Conservation (phyloP, 306 rosid genomes). For the Quillaja saponaria region DNA sequence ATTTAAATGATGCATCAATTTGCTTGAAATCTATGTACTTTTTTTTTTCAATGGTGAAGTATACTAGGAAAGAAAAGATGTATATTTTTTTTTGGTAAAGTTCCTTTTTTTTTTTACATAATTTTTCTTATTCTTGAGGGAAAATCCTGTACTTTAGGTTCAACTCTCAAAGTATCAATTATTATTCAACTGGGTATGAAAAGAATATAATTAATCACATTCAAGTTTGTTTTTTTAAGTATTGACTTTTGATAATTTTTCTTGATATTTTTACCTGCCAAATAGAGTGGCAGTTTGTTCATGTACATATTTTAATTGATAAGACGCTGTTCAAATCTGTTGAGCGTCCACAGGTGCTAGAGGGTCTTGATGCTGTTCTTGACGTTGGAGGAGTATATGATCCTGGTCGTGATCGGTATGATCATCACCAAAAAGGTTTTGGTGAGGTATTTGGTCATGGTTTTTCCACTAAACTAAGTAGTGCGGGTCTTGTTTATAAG, state of each 20-base stretch:
- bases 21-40: too few relatives aligned
- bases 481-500: slow-evolving; percentile 96
- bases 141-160: background rate
- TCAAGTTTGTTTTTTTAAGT: background rate
- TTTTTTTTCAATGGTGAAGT: background rate
- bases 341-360: slow-evolving; percentile 60
- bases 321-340: slow-evolving; percentile 12
- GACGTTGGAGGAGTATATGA: slow-evolving; percentile 97
- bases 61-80: background rate
- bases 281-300: slow-evolving; percentile 5
- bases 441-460: slow-evolving; percentile 87
- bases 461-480: slow-evolving; percentile 86
- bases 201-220: background rate
- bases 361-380: slow-evolving; percentile 90
- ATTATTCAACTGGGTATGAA: background rate
- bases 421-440: slow-evolving; percentile 98
- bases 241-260: slow-evolving; percentile 1
- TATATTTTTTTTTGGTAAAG: too few relatives aligned
- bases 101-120: too few relatives aligned
- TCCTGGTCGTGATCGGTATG: slow-evolving; percentile 71
- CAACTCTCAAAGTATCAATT: background rate
- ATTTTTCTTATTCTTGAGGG: background rate
- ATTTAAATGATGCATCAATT: too few relatives aligned
- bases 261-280: background rate
- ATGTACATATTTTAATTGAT: background rate